Conservation (phyloP, 768 basidiomycete genomes). For the Pleurotus pulmonarius region DNA sequence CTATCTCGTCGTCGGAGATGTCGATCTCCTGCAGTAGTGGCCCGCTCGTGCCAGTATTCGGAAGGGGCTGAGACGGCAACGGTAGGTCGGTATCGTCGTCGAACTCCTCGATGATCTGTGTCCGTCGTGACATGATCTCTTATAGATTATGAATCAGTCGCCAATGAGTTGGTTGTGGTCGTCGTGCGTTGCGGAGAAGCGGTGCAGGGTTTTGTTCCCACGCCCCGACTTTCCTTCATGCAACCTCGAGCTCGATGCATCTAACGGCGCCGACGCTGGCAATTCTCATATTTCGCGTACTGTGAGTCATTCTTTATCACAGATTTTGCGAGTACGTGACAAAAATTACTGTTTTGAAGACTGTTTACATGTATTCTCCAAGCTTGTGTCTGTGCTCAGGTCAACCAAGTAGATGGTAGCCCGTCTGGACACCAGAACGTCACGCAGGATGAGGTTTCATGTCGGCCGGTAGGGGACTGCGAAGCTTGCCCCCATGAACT, state of each 20-base stretch:
- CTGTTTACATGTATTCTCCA: conserved; percentile 11
- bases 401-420: conserved; percentile 10
- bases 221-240: conserved; percentile 29
- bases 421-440: conserved; percentile 17
- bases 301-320: conserved; percentile 19
- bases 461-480: conserved; percentile 55
- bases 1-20: conserved; percentile 50
- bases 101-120: conserved; percentile 74
- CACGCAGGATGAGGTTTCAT: conserved; percentile 31
- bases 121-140: conserved; percentile 60
- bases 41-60: conserved; percentile 64
- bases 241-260: conserved; percentile 27
- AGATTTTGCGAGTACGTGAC: background rate
- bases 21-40: conserved; percentile 77
- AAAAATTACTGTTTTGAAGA: conserved; percentile 12
- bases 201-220: conserved; percentile 16
- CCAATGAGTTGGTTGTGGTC: conserved; percentile 4
- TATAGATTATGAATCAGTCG: conserved; percentile 7
- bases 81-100: conserved; percentile 95
- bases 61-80: conserved; percentile 63
- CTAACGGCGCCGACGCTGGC: conserved; percentile 27
- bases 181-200: background rate
- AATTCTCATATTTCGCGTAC: conserved; percentile 21
- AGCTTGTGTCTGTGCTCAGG: conserved; percentile 9
- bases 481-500: conserved; percentile 61